Evolutionary conservation across 2,329 filamentous ascomycete species (phyloP).

Genomic region (Claviceps paspali): DNA sequence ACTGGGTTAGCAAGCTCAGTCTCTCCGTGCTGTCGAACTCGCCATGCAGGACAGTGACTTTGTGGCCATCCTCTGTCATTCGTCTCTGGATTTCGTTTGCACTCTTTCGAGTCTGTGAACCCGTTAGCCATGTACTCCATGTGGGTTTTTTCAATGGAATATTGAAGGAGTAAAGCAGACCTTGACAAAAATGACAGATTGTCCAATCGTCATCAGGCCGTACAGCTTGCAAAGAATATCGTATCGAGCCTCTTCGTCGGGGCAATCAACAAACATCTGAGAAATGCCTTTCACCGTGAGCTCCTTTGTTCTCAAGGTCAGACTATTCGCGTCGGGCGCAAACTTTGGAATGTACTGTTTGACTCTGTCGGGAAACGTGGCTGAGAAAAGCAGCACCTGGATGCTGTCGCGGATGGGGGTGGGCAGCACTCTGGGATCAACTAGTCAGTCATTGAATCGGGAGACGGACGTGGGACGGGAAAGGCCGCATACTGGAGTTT

Average conservation of each 20-base stretch:
- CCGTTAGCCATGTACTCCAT: conserved; percentile 7
- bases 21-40: conserved; percentile 72
- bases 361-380: conserved; percentile 79
- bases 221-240: conserved; percentile 83
- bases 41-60: conserved; percentile 78
- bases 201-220: conserved; percentile 88
- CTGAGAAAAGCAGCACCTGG: conserved; percentile 92
- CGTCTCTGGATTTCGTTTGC: conserved; percentile 71
- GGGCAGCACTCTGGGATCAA: conserved; percentile 35
- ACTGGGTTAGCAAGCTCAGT: conserved; percentile 71
- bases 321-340: conserved; percentile 70
- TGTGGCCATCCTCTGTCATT: conserved; percentile 81
- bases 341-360: conserved; percentile 71
- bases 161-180: conserved; percentile 30
- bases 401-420: conserved; percentile 41
- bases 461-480: background rate
- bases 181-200: conserved; percentile 95
- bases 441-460: conserved; percentile 1
- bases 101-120: conserved; percentile 59
- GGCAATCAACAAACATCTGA: conserved; percentile 93
- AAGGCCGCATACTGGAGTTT: conserved; percentile 44
- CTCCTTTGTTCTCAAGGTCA: conserved; percentile 79
- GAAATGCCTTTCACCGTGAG: conserved; percentile 95
- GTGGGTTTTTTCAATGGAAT: background rate
- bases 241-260: conserved; percentile 70